Evolutionary conservation across 1,284 basidiomycete genomes (phyloP).

Genomic region (Pseudozyma tsukubaensis): DNA sequence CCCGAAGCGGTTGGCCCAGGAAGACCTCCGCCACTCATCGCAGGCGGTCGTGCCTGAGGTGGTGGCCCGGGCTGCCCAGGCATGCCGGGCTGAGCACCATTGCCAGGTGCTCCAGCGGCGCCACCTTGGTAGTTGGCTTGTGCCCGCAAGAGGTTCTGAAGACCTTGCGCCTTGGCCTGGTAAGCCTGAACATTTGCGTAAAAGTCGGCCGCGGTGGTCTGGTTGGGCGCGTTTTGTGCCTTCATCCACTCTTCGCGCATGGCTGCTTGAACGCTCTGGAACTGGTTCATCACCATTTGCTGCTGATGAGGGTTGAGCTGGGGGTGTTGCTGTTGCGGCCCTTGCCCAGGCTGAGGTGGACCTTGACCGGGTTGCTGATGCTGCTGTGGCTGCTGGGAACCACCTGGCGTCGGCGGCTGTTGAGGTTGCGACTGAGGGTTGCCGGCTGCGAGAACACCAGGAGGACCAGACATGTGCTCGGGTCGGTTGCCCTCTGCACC

Average conservation of each 20-base stretch:
- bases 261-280: slow-evolving; percentile 57
- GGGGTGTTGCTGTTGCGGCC: slow-evolving; percentile 45
- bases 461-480: slow-evolving; percentile 36
- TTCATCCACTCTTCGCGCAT: slow-evolving; percentile 63
- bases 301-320: slow-evolving; percentile 62
- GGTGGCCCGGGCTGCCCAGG: slow-evolving; percentile 38
- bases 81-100: slow-evolving; percentile 36
- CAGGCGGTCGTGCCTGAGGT: slow-evolving; percentile 39
- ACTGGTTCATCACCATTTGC: slow-evolving; percentile 61
- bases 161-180: slow-evolving; percentile 56
- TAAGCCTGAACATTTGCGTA: slow-evolving; percentile 59
- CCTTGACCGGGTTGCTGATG: slow-evolving; percentile 26
- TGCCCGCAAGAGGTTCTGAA: slow-evolving; percentile 54
- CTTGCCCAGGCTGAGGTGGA: slow-evolving; percentile 27
- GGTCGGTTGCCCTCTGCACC: slow-evolving; percentile 34
- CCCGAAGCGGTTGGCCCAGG: slow-evolving; percentile 23
- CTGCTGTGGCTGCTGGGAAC: slow-evolving; percentile 27
- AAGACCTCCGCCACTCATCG: slow-evolving; percentile 22
- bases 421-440: slow-evolving; percentile 24
- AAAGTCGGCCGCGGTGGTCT: slow-evolving; percentile 57
- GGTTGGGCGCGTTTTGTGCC: slow-evolving; percentile 59
- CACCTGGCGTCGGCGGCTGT: slow-evolving; percentile 32
- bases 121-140: slow-evolving; percentile 53
- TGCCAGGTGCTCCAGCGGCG: slow-evolving; percentile 16
- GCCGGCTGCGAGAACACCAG: slow-evolving; percentile 24